Conservation (phyloP, 495 filamentous ascomycete genomes). For the Podospora anserina region DNA sequence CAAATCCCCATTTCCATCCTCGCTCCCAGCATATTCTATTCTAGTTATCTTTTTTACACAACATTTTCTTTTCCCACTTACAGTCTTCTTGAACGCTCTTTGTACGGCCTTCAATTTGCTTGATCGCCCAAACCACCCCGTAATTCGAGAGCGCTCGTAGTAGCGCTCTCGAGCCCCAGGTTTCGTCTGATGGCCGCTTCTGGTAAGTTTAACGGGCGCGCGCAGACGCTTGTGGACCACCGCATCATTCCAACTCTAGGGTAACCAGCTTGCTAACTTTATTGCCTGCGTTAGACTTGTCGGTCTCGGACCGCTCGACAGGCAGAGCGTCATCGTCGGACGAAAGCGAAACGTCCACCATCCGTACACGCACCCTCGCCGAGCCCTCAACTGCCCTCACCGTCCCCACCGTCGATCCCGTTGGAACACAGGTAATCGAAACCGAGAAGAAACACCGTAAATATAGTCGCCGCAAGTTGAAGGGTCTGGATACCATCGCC, state of each 20-base stretch:
- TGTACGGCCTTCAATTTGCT: background rate
- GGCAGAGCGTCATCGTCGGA: background rate
- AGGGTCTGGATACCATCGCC: background rate
- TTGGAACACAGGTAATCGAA: background rate
- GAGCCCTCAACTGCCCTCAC: background rate
- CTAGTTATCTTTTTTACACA: background rate
- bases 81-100: background rate
- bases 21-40: background rate
- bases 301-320: background rate
- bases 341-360: background rate
- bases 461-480: background rate
- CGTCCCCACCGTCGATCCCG: background rate
- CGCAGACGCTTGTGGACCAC: background rate
- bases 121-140: background rate
- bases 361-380: background rate
- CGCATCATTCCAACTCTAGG: background rate
- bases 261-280: background rate
- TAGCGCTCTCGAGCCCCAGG: too few species aligned
- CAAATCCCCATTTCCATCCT: background rate
- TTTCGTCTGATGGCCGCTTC: background rate
- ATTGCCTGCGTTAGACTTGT: background rate
- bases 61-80: background rate
- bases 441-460: background rate
- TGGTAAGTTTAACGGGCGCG: background rate
- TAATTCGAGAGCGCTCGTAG: background rate